Base-by-base conservation (phyloP, 2,329 filamentous ascomycete genomes). In the Coleophoma cylindrospora region DNA sequence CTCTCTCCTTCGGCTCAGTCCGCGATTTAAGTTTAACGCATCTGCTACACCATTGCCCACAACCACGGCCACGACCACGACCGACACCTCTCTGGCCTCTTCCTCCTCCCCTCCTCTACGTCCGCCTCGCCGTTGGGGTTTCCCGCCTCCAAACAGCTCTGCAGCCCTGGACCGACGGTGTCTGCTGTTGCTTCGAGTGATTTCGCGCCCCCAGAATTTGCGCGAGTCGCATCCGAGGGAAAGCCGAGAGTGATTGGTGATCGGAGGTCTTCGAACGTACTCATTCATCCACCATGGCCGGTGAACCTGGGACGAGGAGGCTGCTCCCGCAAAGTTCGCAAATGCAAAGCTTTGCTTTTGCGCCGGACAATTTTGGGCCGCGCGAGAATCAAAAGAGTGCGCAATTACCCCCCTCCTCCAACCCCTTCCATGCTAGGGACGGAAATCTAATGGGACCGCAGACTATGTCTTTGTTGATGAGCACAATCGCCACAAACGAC, bases 381-480 rank as follows among this genome's bases (percentile, higher is more conserved):
- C 79, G 86, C 61, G 87, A 91, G 69, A 89, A 87, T 53, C 88
- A 92, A 65, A 92, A 91, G 74, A 92, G 87, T 92, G 75, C 76
- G 85, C 49, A 14, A 40, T 21, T 10, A 7, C 15, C 27, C 15
- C 14, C 41, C 33, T 37, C 17, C 32, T 19, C 19, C 19, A 19
- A 19, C 41, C 27, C 21, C 40, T 3, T 4, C 6, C 32, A 34
- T 34, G 37, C 8, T n/a, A 22, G 48, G 27, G 41, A 32, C 14
- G 15, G 36, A 45, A 17, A 46, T 54, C 68, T 72, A 60, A 73
- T 59, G 51, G 58, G 56, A 15, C 49, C 55, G 48, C 65, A 95
- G 91, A 96, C 69, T 97, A 96, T 87, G 94, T 97, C 62, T 97
- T 97, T 66, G 94, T 97, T 51, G 92, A 97, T 70, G 92, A 97